Percentiles rank a stretch among this genome's conserved stretches.
These are phyloP conservation scores for Aspergillus pseudoglaucus DNA, from an alignment of 2,329 filamentous ascomycete genomes.

Conservation along the genomic window DNA sequence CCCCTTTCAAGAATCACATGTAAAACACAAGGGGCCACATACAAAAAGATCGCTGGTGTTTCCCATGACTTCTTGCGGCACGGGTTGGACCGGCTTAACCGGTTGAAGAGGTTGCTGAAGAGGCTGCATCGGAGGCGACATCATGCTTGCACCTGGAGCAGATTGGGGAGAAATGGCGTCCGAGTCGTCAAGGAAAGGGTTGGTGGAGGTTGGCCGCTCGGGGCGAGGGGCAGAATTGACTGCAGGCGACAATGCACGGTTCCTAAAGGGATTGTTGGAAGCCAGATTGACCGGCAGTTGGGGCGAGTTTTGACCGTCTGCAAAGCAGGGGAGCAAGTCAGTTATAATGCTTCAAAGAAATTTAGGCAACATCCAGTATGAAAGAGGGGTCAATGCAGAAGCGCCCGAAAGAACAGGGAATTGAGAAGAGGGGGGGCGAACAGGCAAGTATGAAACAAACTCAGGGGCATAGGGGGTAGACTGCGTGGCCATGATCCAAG, in stretches of 20 bases:
- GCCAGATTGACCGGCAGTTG: slow-evolving; percentile 28
- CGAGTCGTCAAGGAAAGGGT: slow-evolving; percentile 54
- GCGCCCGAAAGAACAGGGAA: neutral
- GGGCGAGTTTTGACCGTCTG: slow-evolving; percentile 29
- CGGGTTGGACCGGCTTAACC: neutral
- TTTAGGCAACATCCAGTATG: neutral
- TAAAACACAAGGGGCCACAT: slow-evolving; percentile 30
- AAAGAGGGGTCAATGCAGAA: slow-evolving; percentile 2
- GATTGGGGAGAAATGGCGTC: slow-evolving; percentile 34
- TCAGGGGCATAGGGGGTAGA: neutral
- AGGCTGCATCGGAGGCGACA: slow-evolving; percentile 24
- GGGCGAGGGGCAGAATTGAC: slow-evolving; percentile 27
- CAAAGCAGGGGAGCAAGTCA: slow-evolving; percentile 4
- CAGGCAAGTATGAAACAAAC: neutral
- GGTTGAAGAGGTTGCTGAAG: slow-evolving; percentile 9
- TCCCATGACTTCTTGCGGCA: slow-evolving; percentile 36
- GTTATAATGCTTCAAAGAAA: slow-evolving; percentile 1
- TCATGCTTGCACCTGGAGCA: slow-evolving; percentile 23
- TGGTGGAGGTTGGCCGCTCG: slow-evolving; percentile 51
- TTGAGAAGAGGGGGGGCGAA: neutral
- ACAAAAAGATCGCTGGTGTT: slow-evolving; percentile 56
- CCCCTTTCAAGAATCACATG: neutral
- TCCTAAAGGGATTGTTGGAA: slow-evolving; percentile 48
- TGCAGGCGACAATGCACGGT: slow-evolving; percentile 38
- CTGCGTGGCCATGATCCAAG: neutral